phyloP scores from a whole-genome alignment of 2,329 filamentous ascomycete genomes.

The Amauroascus niger region DNA sequence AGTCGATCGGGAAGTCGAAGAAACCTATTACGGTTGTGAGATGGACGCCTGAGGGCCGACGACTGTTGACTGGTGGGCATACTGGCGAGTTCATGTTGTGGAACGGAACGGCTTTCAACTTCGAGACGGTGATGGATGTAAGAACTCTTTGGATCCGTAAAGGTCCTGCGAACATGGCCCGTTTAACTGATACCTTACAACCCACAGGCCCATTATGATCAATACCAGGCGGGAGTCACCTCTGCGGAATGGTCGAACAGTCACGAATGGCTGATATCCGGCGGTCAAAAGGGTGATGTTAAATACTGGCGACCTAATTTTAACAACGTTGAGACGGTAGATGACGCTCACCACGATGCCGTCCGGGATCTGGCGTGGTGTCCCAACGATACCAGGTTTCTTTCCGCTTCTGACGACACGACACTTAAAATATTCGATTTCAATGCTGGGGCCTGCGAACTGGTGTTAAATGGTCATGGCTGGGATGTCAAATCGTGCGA shows the following conservation, averaged over 20 bases:
- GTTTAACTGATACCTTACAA: neutral
- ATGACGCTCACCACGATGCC: slow-evolving; percentile 74
- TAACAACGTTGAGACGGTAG: slow-evolving; percentile 91
- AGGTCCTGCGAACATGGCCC: neutral
- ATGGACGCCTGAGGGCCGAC: slow-evolving; percentile 92
- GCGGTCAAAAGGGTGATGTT: slow-evolving; percentile 86
- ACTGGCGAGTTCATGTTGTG: slow-evolving; percentile 97
- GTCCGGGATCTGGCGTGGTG: slow-evolving; percentile 88
- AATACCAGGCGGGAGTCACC: slow-evolving; percentile 38
- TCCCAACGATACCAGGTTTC: slow-evolving; percentile 89
- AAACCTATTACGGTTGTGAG: slow-evolving; percentile 94
- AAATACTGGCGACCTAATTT: slow-evolving; percentile 99
- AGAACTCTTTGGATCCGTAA: slow-evolving; percentile 16
- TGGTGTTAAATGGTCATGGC: slow-evolving; percentile 78
- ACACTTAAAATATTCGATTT: slow-evolving; percentile 96
- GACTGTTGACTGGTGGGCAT: slow-evolving; percentile 83
- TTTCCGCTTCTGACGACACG: slow-evolving; percentile 90
- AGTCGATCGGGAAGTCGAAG: slow-evolving; percentile 97
- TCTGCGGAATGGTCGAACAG: slow-evolving; percentile 69
- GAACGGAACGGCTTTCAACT: slow-evolving; percentile 99
- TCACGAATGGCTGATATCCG: slow-evolving; percentile 93
- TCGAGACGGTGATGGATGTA: slow-evolving; percentile 93
- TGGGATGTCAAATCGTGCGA: slow-evolving; percentile 97
- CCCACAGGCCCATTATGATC: slow-evolving; percentile 60
- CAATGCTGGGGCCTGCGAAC: slow-evolving; percentile 72